Evolutionary conservation across 352 stramenopile species (phyloP).

Genomic region (Pythium phragmiticola): DNA sequence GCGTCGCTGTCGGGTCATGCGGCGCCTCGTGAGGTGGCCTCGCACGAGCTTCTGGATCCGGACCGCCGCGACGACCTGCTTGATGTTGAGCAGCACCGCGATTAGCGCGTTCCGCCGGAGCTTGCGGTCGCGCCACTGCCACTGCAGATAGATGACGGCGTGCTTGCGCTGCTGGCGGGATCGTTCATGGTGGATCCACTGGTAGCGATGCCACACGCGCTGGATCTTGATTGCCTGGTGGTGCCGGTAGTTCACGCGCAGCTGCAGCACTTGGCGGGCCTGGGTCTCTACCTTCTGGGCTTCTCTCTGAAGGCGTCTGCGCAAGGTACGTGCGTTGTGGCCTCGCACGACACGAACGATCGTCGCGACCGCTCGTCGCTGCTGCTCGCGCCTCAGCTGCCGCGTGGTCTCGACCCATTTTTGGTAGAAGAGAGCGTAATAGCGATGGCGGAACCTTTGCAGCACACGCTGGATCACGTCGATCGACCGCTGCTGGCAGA

Average conservation of each 20-base stretch:
- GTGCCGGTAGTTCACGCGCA: slow-evolving; percentile 43
- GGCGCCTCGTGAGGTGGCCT: slow-evolving; percentile 29
- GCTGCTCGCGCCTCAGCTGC: slow-evolving; percentile 28
- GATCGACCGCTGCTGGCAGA: slow-evolving; percentile 43
- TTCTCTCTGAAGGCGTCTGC: slow-evolving; percentile 31
- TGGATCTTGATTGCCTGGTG: slow-evolving; percentile 53
- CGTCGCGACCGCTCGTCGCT: slow-evolving; percentile 29
- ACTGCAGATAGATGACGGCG: slow-evolving; percentile 37
- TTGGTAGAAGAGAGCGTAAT: slow-evolving; percentile 45
- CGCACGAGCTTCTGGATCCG: slow-evolving; percentile 42
- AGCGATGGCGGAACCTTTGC: slow-evolving; percentile 50
- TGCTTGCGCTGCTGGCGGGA: slow-evolving; percentile 29
- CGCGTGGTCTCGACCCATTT: slow-evolving; percentile 33
- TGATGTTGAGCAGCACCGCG: slow-evolving; percentile 33
- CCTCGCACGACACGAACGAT: slow-evolving; percentile 48
- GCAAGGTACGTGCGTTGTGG: slow-evolving; percentile 31
- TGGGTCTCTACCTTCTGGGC: slow-evolving; percentile 29
- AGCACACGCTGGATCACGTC: slow-evolving; percentile 43
- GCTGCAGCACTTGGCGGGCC: slow-evolving; percentile 32
- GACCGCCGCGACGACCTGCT: slow-evolving; percentile 37
- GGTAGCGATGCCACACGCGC: slow-evolving; percentile 42
- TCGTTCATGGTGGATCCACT: slow-evolving; percentile 18
- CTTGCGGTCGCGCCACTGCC: slow-evolving; percentile 33
- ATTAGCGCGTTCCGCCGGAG: slow-evolving; percentile 44
- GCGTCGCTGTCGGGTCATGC: slow-evolving; percentile 17